A percentile compares a stretch with the other conserved stretches of the same genome.
These are phyloP conservation scores for Gamsiella multidivaricata DNA, from an alignment of 192 early-diverging fungal species.

Conservation along the genomic window DNA sequence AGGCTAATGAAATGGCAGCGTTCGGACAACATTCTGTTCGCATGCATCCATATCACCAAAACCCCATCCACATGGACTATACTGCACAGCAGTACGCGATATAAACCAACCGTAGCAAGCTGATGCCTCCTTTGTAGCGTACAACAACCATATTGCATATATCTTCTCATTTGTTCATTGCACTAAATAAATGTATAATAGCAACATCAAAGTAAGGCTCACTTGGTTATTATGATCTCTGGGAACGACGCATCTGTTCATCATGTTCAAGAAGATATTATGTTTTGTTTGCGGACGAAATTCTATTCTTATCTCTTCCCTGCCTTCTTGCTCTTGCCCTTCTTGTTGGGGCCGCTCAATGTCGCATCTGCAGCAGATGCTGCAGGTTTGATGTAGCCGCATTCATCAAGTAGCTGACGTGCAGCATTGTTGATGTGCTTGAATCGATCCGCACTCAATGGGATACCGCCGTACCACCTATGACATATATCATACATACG, in stretches of 20 bases:
- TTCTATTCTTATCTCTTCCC: slow-evolving; percentile 12
- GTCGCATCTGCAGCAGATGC: not conserved
- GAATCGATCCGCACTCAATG: slow-evolving; percentile 87
- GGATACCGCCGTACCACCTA: slow-evolving; percentile 90
- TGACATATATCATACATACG: slow-evolving; percentile 15
- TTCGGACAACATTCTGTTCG: slow-evolving; percentile 3
- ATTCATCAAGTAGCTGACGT: slow-evolving; percentile 71
- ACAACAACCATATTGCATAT: not conserved
- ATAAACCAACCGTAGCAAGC: too few relatives aligned
- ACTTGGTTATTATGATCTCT: too few relatives aligned
- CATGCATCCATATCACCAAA: slow-evolving; percentile 8
- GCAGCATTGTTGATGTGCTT: slow-evolving; percentile 92
- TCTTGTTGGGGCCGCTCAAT: slow-evolving; percentile 20
- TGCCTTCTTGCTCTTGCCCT: slow-evolving; percentile 16
- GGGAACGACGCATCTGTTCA: too few relatives aligned
- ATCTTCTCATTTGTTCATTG: not conserved
- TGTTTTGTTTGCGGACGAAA: too few relatives aligned
- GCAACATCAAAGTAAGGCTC: too few relatives aligned
- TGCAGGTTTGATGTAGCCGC: slow-evolving; percentile 63
- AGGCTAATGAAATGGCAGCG: not conserved
- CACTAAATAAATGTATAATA: not conserved
- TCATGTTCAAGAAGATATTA: not conserved
- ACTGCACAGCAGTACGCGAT: slow-evolving; percentile 1
- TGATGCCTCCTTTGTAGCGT: too few relatives aligned
- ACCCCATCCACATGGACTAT: slow-evolving; percentile 1